Base-by-base conservation (phyloP, 768 basidiomycete genomes). In the Lentinula raphanica region DNA sequence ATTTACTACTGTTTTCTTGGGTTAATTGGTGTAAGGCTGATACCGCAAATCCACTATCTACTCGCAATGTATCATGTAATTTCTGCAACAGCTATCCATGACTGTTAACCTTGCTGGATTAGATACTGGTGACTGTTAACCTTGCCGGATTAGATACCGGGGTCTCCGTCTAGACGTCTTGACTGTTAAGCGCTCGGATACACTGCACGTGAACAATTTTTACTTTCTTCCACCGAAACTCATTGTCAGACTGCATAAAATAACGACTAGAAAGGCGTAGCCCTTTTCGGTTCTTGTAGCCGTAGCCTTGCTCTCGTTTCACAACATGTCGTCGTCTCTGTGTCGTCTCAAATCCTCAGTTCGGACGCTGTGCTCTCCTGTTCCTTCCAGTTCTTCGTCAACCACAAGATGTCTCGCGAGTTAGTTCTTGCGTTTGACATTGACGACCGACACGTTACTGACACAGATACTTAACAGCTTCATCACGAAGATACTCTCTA, bases 301-400 rank as follows among this genome's bases (percentile, higher is more conserved):
- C 8, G 42, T 23, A 23, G 11, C 39, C 45, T 23, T 3, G 17
- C 35, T 36, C 45, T 49, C 32, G 19, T 45, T 8, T 17, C 11
- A 27, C 3, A 25, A 21, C 45, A 57, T 57, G 56, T 57, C 56
- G 2, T 3, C 28, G 9, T 48, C 56, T 23, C 13, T 57, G 28
- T 48, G 9, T 36, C 56, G 56, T 35, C 56, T 49, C 5, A 57
- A 25, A 2, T 23, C 56, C 27, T 57, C 56, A 28, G 46, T 57
- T 0, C 42, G 56, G 13, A 31, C 32, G 17, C 11, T 57, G 17
- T n/a, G 42, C 29, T 32, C 45, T 25, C 46, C 56, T 17, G 27
- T 57, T 38, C 38, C 45, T 28, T 49, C 56, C 32, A 29, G 56
- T 21, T 48, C 56, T 36, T 57, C 56, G 25, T 56, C 54, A n/a